phyloP scores from a whole-genome alignment of 78 protist genomes.

The Dictyostelium citrinum region DNA sequence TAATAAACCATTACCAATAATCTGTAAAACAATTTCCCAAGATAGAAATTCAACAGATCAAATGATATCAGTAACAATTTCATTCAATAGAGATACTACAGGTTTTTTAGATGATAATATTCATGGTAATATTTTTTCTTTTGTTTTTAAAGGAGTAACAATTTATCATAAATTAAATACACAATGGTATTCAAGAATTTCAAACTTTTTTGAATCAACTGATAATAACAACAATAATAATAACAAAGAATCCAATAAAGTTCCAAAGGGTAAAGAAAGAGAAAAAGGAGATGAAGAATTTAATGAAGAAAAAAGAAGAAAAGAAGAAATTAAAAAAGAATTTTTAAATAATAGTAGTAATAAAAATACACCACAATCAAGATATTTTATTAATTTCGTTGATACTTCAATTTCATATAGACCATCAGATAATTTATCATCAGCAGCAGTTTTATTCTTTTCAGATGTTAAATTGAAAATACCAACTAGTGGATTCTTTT shows the following conservation, averaged over 20 bases:
- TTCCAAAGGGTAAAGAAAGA: neutral
- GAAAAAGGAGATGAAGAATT: neutral
- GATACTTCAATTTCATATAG: slow-evolving; percentile 37
- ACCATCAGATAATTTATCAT: neutral
- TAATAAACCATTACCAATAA: neutral
- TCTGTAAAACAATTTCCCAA: slow-evolving; percentile 12
- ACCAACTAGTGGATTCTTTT: neutral
- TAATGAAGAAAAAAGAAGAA: neutral
- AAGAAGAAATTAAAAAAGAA: neutral
- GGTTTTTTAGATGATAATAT: slow-evolving; percentile 29
- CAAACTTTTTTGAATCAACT: slow-evolving; percentile 8
- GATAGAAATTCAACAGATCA: neutral
- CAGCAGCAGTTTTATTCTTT: slow-evolving; percentile 50
- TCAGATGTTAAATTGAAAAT: slow-evolving; percentile 42
- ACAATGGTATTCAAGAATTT: slow-evolving; percentile 14
- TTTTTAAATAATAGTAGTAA: neutral
- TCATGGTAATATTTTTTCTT: slow-evolving; percentile 11
- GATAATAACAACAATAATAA: neutral
- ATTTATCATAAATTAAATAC: slow-evolving; percentile 5
- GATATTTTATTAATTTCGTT: slow-evolving; percentile 32
- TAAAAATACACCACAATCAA: neutral
- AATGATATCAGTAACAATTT: neutral
- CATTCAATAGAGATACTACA: slow-evolving; percentile 35
- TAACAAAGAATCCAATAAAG: neutral
- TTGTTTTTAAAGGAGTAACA: slow-evolving; percentile 46